Evolutionary conservation across 345 rosid species (phyloP).

Genomic region (Pseudoturritis turrita): DNA sequence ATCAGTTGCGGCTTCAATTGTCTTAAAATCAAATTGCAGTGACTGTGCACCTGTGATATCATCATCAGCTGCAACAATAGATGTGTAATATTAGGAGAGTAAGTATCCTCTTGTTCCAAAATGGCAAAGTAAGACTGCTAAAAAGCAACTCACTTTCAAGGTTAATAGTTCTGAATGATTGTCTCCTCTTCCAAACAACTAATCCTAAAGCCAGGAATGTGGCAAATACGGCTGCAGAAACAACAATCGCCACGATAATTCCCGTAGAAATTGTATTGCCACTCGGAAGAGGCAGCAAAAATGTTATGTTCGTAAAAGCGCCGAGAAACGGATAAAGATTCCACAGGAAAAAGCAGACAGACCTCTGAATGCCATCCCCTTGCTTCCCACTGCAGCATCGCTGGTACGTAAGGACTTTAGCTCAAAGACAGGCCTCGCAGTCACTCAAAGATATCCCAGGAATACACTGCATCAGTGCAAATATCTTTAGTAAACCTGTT

Average conservation of each 20-base stretch:
- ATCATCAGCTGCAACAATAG: background rate
- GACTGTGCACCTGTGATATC: background rate
- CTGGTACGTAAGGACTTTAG: background rate
- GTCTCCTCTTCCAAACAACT: background rate
- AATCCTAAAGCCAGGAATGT: background rate
- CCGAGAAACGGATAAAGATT: background rate
- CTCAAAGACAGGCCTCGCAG: background rate
- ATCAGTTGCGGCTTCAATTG: background rate
- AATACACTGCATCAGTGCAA: conserved; percentile 13
- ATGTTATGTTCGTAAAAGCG: background rate
- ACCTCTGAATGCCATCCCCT: background rate
- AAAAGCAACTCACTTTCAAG: background rate
- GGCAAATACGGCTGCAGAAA: background rate
- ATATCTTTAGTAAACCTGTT: background rate
- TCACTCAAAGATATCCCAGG: background rate
- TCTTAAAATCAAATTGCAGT: background rate
- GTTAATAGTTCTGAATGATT: background rate
- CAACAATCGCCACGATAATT: background rate
- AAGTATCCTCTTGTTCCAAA: no score
- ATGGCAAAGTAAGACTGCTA: no score
- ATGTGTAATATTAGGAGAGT: no score
- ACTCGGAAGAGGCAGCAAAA: no score
- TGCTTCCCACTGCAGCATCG: background rate
- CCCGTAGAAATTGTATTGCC: background rate
- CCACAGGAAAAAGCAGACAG: background rate